Base-by-base conservation (phyloP, 129 eudicot genomes). In the Saussurea involucrata region DNA sequence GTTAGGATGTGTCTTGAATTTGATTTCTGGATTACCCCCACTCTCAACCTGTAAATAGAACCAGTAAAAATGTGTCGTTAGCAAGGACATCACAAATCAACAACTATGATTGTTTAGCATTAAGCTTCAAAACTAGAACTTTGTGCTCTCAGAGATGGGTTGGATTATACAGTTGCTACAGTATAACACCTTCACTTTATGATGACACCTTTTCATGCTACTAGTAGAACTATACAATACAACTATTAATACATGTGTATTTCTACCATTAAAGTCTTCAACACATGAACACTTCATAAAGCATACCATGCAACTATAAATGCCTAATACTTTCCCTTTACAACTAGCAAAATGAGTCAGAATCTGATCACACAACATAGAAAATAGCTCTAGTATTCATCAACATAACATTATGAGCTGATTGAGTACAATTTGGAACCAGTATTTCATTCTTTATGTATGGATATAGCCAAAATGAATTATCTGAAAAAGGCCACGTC, bases 1-100 rank as follows among this genome's bases (percentile, higher is more conserved):
- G 74, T 95, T 95, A 20, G 98, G 97, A 76, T 95, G 98, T 28
- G 97, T 88, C 82, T 95, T 95, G 79, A 92, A 95, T 63, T 90
- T 73, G 53, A 95, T 80, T 76, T 83, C 97, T 37, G 88, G 91
- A 76, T 92, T 89, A 42, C 86, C 97, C 25, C 92, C 89, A 80
- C 96, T 82, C 80, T 90, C 99, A 76, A 95, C 83, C 99, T 95
- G 87, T 25, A 66, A 25, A 66, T 24, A 24, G 27, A n/a, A 73
- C 36, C 18, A 68, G 40, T 10, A 66, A 65, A 74, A 76, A 73
- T 6, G 55, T 57, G 49, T 70, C 12, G 29, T 76, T 17, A 71
- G 20, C 66, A 32, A 72, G 25, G 29, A 44, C 13, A 31, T 46
- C 28, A 63, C 2, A 12, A 28, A 71, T 22, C 49, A 53, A 65